Percentiles rank a stretch among this genome's conserved stretches.
These are phyloP conservation scores for Carex kokanica DNA, from an alignment of 176 grass and related monocot genomes.

Conservation along the genomic window DNA sequence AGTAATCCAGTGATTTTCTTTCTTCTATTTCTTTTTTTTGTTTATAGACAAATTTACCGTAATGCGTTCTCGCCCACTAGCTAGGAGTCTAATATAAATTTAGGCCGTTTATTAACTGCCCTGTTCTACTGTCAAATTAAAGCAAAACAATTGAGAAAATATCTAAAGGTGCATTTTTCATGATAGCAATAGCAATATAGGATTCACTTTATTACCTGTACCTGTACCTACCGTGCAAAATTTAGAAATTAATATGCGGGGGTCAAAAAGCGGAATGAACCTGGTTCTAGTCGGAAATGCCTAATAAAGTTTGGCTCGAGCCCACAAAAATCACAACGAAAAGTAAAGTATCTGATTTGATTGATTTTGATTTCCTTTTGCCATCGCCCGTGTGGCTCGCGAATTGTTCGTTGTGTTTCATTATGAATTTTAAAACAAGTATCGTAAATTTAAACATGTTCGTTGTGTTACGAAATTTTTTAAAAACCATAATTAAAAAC, in stretches of 20 bases:
- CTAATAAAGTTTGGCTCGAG: conserved; percentile 1
- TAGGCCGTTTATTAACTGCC: too few relatives aligned
- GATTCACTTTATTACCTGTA: not conserved
- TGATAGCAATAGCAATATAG: not conserved
- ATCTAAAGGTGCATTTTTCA: not conserved
- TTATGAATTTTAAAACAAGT: too few relatives aligned
- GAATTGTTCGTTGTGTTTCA: too few relatives aligned
- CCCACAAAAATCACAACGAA: conserved; percentile 9
- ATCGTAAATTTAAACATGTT: too few relatives aligned
- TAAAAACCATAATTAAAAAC: too few relatives aligned
- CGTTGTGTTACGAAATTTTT: too few relatives aligned
- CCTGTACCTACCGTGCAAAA: not conserved
- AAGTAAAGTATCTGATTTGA: not conserved
- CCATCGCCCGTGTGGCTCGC: too few relatives aligned
- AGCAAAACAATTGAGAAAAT: not conserved
- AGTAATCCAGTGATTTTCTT: too few relatives aligned
- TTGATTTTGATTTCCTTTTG: not conserved
- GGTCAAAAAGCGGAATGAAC: not conserved
- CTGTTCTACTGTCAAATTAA: not conserved
- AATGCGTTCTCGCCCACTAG: too few relatives aligned
- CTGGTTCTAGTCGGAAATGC: not conserved
- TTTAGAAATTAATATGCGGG: not conserved
- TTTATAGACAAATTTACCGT: too few relatives aligned
- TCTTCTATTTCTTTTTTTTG: too few relatives aligned
- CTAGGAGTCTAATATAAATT: too few relatives aligned